Conservation (phyloP, 805 yeast genomes). For the Isabelozyma pseudorhagii region DNA sequence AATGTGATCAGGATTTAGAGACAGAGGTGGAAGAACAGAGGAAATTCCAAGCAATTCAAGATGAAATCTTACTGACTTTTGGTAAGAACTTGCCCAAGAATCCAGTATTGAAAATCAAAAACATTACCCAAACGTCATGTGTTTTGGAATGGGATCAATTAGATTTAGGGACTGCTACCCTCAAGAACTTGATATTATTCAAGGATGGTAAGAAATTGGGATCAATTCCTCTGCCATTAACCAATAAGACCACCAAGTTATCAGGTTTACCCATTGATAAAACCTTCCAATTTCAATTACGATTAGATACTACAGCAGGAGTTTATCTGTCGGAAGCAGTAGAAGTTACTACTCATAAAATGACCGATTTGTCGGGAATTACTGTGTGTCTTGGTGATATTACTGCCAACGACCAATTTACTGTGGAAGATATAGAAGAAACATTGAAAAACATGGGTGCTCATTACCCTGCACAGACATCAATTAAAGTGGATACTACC, state of each 20-base stretch:
- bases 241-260: conserved; percentile 77
- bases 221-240: conserved; percentile 76
- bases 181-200: conserved; percentile 73
- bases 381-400: conserved; percentile 87
- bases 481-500: conserved; percentile 86
- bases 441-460: conserved; percentile 77
- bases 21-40: conserved; percentile 60
- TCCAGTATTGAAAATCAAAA: conserved; percentile 68
- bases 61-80: conserved; percentile 65
- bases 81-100: conserved; percentile 69
- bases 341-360: conserved; percentile 80
- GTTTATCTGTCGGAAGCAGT: conserved; percentile 63
- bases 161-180: conserved; percentile 75
- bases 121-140: conserved; percentile 91
- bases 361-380: conserved; percentile 93
- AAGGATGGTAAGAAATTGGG: conserved; percentile 76
- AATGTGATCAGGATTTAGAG: conserved; percentile 71
- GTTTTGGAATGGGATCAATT: conserved; percentile 93
- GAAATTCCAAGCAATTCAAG: conserved; percentile 65
- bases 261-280: conserved; percentile 91
- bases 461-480: conserved; percentile 60
- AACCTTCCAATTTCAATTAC: conserved; percentile 72
- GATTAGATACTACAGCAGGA: conserved; percentile 90
- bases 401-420: conserved; percentile 48
- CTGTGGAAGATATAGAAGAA: conserved; percentile 52